phyloP scores from a whole-genome alignment of 2,329 filamentous ascomycete species.

The Cordyceps javanica region DNA sequence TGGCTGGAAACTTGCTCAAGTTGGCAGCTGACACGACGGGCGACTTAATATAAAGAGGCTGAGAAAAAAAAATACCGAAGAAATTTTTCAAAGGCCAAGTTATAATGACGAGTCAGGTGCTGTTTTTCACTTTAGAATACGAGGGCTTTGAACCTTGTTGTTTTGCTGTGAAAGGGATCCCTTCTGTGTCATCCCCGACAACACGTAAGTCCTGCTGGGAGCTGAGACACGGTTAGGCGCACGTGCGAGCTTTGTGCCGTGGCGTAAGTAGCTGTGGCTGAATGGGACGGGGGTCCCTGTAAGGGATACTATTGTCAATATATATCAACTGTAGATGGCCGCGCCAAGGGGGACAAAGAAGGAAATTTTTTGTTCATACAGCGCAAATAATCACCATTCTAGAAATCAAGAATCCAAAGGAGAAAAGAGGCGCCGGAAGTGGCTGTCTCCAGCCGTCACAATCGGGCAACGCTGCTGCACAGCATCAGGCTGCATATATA shows the following conservation, averaged over 20 bases:
- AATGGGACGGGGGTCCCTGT: too few relatives aligned
- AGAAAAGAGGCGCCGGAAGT: not conserved
- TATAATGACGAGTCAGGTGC: too few relatives aligned
- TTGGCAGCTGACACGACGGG: not conserved
- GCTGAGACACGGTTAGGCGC: not conserved
- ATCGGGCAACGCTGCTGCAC: not conserved
- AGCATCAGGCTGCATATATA: not conserved
- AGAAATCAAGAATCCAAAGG: not conserved
- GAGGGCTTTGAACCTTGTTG: not conserved
- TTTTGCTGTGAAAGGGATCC: not conserved
- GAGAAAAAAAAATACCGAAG: not conserved
- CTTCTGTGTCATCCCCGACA: not conserved
- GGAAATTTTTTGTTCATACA: too few relatives aligned
- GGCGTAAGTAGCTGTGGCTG: not conserved
- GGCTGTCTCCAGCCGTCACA: not conserved
- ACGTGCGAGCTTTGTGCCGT: constrained; percentile 2
- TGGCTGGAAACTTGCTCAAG: constrained; percentile 6
- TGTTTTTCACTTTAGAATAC: too few relatives aligned
- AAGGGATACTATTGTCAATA: too few relatives aligned
- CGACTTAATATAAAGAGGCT: not conserved
- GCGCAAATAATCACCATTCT: too few relatives aligned
- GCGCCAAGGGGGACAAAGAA: too few relatives aligned
- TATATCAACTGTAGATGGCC: too few relatives aligned
- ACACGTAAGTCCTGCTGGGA: not conserved
- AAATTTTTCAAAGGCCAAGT: not conserved